Percentiles rank a stretch among this genome's conserved stretches.
Evolutionary conservation across 2,329 filamentous ascomycete genomes (phyloP).

Genomic region (Botrytis fabae): DNA sequence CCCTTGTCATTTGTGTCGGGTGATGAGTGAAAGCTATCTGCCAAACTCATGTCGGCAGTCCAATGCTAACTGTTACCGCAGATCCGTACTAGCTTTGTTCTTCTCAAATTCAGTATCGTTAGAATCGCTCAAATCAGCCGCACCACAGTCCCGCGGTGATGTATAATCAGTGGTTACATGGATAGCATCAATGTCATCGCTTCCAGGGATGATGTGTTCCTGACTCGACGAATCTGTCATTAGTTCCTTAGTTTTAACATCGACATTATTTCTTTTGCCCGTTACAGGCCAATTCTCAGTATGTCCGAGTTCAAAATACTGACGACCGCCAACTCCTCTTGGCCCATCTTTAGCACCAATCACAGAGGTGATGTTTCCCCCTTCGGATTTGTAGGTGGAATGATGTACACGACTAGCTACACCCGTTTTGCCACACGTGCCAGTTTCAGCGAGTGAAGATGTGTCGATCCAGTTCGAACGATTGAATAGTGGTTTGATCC

Average conservation of each 20-base stretch:
- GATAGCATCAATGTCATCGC: neutral
- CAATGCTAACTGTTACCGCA: neutral
- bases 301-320: constrained; percentile 7
- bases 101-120: constrained; percentile 2
- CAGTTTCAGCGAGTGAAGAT: neutral
- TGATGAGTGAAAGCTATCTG: neutral
- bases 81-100: neutral
- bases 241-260: neutral
- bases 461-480: neutral
- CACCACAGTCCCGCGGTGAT: neutral
- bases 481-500: constrained; percentile 1
- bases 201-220: constrained; percentile 1
- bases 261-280: neutral
- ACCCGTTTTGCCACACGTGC: neutral
- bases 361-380: neutral
- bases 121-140: neutral
- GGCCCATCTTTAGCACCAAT: neutral
- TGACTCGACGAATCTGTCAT: neutral
- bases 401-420: neutral
- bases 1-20: neutral
- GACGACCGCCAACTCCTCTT: constrained; percentile 3
- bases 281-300: neutral
- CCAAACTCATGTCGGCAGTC: neutral
- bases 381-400: neutral
- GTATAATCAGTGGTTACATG: neutral